Conservation (phyloP, 2,329 filamentous ascomycete species). For the Zymoseptoria brevis region DNA sequence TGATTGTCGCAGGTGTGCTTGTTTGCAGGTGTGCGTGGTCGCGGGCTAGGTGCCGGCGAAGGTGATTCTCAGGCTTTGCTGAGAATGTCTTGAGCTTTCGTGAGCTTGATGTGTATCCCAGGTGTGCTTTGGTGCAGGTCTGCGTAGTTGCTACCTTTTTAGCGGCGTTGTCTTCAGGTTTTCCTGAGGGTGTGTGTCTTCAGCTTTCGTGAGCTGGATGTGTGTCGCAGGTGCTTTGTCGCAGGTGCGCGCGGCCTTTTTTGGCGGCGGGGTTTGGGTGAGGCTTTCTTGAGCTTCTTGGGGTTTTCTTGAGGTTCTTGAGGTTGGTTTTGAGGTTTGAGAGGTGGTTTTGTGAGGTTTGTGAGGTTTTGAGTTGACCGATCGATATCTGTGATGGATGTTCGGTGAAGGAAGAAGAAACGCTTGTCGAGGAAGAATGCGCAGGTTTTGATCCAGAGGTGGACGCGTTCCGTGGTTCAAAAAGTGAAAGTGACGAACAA, state of each 20-base stretch:
- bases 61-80: background rate
- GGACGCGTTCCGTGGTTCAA: background rate
- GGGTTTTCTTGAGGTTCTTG: background rate
- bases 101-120: background rate
- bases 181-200: background rate
- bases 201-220: background rate
- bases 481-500: background rate
- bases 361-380: background rate
- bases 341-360: background rate
- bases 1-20: background rate
- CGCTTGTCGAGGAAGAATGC: background rate
- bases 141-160: background rate
- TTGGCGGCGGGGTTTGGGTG: background rate
- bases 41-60: background rate
- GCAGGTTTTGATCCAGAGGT: background rate
- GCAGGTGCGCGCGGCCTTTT: background rate
- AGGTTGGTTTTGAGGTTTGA: background rate
- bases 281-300: background rate
- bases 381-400: background rate
- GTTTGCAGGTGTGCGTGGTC: background rate
- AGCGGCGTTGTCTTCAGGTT: background rate
- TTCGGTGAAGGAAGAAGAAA: background rate
- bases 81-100: background rate
- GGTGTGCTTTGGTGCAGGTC: background rate
- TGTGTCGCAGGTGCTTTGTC: background rate